phyloP scores from a whole-genome alignment of 805 yeast species.

The Torulaspora franciscae region DNA sequence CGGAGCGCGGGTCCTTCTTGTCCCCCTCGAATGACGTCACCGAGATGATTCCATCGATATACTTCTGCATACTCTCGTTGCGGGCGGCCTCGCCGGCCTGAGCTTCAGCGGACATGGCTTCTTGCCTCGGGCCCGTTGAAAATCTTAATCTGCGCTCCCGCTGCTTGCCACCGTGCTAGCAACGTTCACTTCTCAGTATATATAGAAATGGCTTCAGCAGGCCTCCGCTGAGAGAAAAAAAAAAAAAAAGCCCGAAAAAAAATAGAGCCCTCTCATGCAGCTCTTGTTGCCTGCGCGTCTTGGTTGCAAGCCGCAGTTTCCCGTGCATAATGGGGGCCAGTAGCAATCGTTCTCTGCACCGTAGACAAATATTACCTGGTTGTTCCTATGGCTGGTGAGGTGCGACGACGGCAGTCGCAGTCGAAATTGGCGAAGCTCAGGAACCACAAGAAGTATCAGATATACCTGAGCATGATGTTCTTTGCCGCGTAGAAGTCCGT shows the following conservation, averaged over 20 bases:
- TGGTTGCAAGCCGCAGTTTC: too few species aligned
- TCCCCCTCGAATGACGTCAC: slow-evolving; percentile 1
- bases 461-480: too few species aligned
- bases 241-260: too few species aligned
- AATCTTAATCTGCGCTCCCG: background rate
- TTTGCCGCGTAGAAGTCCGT: too few species aligned
- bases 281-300: too few species aligned
- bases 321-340: background rate
- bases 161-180: background rate
- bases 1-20: background rate
- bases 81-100: background rate
- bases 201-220: background rate
- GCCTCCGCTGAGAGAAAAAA: too few species aligned
- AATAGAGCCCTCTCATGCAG: too few species aligned
- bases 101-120: slow-evolving; percentile 1
- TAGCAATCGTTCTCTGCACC: background rate
- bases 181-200: background rate
- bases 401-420: too few species aligned
- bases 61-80: slow-evolving; percentile 2
- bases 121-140: background rate
- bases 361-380: background rate
- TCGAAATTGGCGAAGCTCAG: too few species aligned
- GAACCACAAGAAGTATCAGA: too few species aligned
- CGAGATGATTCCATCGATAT: slow-evolving; percentile 3
- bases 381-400: too few species aligned